phyloP scores from a whole-genome alignment of 1,139 yeast genomes.

The Debaryomycetaceae sp. region DNA sequence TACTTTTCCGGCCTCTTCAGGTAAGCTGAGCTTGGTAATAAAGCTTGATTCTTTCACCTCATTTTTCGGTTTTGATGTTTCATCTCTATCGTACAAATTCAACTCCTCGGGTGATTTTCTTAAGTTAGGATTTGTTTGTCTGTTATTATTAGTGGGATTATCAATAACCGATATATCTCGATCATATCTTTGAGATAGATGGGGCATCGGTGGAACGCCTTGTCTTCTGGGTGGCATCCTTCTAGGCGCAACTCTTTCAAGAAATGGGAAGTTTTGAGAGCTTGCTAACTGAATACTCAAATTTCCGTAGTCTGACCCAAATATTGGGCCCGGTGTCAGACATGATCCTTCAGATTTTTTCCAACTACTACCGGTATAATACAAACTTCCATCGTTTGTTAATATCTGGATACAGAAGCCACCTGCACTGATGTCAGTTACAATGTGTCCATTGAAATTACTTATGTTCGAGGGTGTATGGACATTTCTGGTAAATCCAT shows the following conservation, averaged over 20 bases:
- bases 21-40: slow-evolving; percentile 25
- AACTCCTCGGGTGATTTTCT: slow-evolving; percentile 19
- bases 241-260: slow-evolving; percentile 11
- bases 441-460: slow-evolving; percentile 30
- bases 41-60: slow-evolving; percentile 25
- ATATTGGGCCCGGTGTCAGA: slow-evolving; percentile 20
- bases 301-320: slow-evolving; percentile 13
- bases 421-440: slow-evolving; percentile 59
- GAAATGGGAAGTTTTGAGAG: slow-evolving; percentile 8
- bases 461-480: slow-evolving; percentile 38
- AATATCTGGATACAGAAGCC: slow-evolving; percentile 67
- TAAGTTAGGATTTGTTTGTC: slow-evolving; percentile 16
- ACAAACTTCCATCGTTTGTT: slow-evolving; percentile 51
- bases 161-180: slow-evolving; percentile 2
- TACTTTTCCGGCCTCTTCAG: slow-evolving; percentile 13
- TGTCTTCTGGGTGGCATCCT: slow-evolving; percentile 8
- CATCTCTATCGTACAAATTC: slow-evolving; percentile 9
- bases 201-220: slow-evolving; percentile 6
- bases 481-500: slow-evolving; percentile 29
- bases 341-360: slow-evolving; percentile 24
- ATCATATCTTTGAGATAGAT: slow-evolving; percentile 6
- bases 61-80: neutral
- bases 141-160: slow-evolving; percentile 2
- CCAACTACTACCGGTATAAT: slow-evolving; percentile 52
- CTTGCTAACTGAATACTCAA: slow-evolving; percentile 4